Conservation (phyloP, 2,329 filamentous ascomycete species). For the Coniochaeta ligniaria region DNA sequence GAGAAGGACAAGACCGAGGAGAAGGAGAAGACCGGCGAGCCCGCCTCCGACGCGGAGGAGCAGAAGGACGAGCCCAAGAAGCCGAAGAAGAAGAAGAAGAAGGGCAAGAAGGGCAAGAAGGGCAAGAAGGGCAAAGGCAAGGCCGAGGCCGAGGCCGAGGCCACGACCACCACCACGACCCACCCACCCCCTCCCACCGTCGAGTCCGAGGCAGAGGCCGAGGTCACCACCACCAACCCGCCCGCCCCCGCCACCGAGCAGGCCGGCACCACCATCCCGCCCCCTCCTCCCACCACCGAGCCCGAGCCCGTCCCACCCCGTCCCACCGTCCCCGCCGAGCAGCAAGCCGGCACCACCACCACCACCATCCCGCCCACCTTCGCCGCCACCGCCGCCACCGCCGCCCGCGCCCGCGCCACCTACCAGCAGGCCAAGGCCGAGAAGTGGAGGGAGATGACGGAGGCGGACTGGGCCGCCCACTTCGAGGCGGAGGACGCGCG, state of each 20-base stretch:
- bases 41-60: not conserved
- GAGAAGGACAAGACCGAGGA: not conserved
- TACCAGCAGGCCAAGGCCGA: not conserved
- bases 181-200: not conserved
- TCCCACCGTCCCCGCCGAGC: too few relatives aligned
- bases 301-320: not conserved
- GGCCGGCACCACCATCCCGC: too few relatives aligned
- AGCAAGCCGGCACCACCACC: too few relatives aligned
- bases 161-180: not conserved
- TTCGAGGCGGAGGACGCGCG: not conserved
- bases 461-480: not conserved
- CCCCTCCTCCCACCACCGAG: not conserved
- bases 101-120: not conserved
- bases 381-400: not conserved
- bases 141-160: not conserved
- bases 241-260: not conserved
- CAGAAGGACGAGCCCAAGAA: not conserved
- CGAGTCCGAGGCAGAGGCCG: too few relatives aligned
- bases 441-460: not conserved
- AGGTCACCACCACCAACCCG: not conserved
- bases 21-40: not conserved
- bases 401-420: not conserved
- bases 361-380: not conserved
- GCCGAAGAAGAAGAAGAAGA: not conserved
- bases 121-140: not conserved